These are phyloP conservation scores for Choricystis sp. DNA, from an alignment of 139 green algal species.

Conservation along the genomic window DNA sequence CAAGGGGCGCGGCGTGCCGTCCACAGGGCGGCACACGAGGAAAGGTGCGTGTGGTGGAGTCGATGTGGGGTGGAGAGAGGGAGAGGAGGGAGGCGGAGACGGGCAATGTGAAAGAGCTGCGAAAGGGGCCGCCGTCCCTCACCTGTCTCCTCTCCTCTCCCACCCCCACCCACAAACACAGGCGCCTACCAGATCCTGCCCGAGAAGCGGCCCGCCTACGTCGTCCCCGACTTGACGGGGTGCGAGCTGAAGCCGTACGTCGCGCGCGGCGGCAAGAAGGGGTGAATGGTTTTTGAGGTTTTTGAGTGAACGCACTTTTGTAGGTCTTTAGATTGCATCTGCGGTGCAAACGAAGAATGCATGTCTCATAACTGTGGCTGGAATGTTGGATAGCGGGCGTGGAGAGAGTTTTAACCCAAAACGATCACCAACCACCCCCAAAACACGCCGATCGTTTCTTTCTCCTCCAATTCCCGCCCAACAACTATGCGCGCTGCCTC, in stretches of 20 bases:
- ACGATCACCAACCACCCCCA: too few species aligned
- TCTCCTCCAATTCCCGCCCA: not conserved
- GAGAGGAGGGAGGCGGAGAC: not conserved
- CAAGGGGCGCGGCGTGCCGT: conserved; percentile 29
- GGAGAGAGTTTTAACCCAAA: too few species aligned
- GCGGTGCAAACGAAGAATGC: too few species aligned
- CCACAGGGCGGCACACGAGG: conserved; percentile 24
- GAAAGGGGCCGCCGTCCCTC: too few species aligned
- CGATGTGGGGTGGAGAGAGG: not conserved
- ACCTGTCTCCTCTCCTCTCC: not conserved
- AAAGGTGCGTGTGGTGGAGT: conserved; percentile 20
- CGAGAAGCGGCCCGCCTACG: conserved; percentile 11
- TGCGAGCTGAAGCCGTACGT: conserved; percentile 14
- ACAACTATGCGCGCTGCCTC: too few species aligned
- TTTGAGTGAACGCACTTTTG: not conserved
- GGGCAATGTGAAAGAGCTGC: conserved; percentile 1
- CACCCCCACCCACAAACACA: conserved; percentile 1
- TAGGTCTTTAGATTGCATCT: not conserved
- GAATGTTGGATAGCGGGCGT: too few species aligned
- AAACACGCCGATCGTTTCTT: not conserved
- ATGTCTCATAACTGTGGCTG: too few species aligned
- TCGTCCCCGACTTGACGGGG: conserved; percentile 18
- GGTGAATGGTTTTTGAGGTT: not conserved
- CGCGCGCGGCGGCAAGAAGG: not conserved
- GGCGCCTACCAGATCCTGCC: conserved; percentile 12